These are phyloP conservation scores for Russula ochroleuca DNA, from an alignment of 768 basidiomycete genomes.

Conservation along the genomic window DNA sequence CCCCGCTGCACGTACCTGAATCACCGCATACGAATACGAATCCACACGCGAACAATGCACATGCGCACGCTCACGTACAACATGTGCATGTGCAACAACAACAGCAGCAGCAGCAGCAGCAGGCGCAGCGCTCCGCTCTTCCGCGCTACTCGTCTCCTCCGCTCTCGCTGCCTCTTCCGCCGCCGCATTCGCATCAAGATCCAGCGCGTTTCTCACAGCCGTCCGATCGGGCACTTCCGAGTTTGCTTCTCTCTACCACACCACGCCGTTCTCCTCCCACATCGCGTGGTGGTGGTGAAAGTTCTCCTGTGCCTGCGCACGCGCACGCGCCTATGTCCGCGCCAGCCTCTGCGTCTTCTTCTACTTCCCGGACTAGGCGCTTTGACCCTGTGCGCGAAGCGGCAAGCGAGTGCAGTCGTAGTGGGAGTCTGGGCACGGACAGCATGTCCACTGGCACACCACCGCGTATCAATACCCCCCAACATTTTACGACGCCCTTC, in stretches of 20 bases:
- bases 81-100: neutral
- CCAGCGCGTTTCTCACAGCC: neutral
- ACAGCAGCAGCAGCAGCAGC: neutral
- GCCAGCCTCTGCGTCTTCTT: neutral
- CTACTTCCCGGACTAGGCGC: conserved; percentile 10
- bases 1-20: conserved; percentile 21
- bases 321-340: neutral
- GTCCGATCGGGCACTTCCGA: neutral
- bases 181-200: neutral
- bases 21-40: neutral
- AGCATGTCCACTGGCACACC: conserved; percentile 17
- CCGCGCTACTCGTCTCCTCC: neutral
- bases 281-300: neutral
- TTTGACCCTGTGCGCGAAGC: conserved; percentile 31
- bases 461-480: conserved; percentile 19
- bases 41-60: conserved; percentile 1
- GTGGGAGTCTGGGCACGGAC: conserved; percentile 20
- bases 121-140: neutral
- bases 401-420: conserved; percentile 16
- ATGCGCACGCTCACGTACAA: neutral
- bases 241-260: neutral
- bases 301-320: conserved; percentile 1
- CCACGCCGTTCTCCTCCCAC: neutral
- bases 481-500: conserved; percentile 15
- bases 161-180: neutral